Evolutionary conservation across 1,284 basidiomycete species (phyloP), one percentile per base, ranked within the genome.

Genomic region (Cryptococcus neoformans): DNA sequence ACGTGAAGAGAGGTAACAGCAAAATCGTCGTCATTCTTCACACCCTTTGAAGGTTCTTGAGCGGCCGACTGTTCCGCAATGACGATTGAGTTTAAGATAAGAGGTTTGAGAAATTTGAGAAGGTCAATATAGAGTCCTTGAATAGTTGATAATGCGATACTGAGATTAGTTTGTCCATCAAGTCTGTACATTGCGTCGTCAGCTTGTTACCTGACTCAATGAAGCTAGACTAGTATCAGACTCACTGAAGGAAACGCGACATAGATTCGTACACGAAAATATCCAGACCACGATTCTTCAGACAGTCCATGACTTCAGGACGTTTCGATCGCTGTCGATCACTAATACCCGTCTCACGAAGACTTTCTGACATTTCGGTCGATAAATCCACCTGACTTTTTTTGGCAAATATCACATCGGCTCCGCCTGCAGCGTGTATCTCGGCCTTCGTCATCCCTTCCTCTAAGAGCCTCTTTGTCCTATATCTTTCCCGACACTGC

Each of bases 401-500:
- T 28, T 51, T 42, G 2, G 51, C 52, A 51, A 56, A 68, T 9
- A 68, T 53, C 2, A 53, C 62, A 50, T 73, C 71, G 1, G 67
- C 62, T 6, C 69, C 71, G 10, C 71, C 69, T 10, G 45, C 54
- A 3, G 21, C 37, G 6, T 57, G 56, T 11, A 73, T 68, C 53
- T 62, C 58, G 37, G 60, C 56, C 16, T 49, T 51, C 4, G 60
- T 68, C 57, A 66, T 59, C 0, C 71, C 73, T 36, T 57, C 62
- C 4, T 59, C 51, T 10, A 61, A 6, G 16, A 72, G 59, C 51
- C 56, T 57, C 17, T 58, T 58, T 1, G 53, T 54, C 12, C 73
- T 59, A 21, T 67, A 66, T 39, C 49, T 55, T 37, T 64, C 62
- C 21, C 73, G 58, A 40, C 53, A 60, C 1, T 57, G 49, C 17